A percentile compares a stretch with the other conserved stretches of the same genome.
phyloP scores from a whole-genome alignment of 192 early-diverging fungal genomes.

The Spizellomyces sp. region DNA sequence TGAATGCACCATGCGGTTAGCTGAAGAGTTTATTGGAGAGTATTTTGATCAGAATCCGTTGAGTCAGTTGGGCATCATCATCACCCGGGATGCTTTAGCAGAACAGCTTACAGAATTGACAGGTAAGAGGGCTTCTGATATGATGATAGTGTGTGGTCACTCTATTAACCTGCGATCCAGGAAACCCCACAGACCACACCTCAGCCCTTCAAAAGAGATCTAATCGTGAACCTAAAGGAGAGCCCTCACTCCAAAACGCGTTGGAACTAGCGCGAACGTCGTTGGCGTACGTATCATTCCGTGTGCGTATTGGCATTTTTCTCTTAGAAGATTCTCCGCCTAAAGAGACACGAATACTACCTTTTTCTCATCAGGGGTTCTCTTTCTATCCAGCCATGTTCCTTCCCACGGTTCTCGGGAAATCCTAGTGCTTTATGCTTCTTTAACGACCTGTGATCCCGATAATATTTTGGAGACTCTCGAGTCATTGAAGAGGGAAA shows the following conservation, averaged over 20 bases:
- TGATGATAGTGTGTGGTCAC: background rate
- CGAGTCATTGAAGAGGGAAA: slow-evolving; percentile 60
- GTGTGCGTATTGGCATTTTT: slow-evolving; percentile 2
- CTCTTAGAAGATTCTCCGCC: background rate
- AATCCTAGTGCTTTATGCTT: slow-evolving; percentile 82
- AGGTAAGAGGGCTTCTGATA: slow-evolving; percentile 43
- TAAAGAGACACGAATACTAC: background rate
- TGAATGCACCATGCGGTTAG: slow-evolving; percentile 67
- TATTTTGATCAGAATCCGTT: slow-evolving; percentile 97
- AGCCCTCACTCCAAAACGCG: slow-evolving; percentile 92
- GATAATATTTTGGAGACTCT: slow-evolving; percentile 88
- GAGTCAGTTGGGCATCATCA: slow-evolving; percentile 80
- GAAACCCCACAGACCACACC: slow-evolving; percentile 83
- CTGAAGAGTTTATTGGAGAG: slow-evolving; percentile 78
- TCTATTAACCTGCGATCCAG: slow-evolving; percentile 22
- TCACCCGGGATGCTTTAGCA: slow-evolving; percentile 82
- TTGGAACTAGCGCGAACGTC: slow-evolving; percentile 79
- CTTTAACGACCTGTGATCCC: slow-evolving; percentile 93
- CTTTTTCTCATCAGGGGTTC: background rate
- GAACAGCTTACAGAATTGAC: slow-evolving; percentile 85
- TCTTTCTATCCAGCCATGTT: slow-evolving; percentile 55
- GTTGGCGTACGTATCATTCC: slow-evolving; percentile 46
- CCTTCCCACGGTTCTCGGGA: slow-evolving; percentile 89
- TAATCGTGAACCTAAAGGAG: slow-evolving; percentile 75
- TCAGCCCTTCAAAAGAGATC: slow-evolving; percentile 62